Percentiles rank a stretch among this genome's conserved stretches.
phyloP scores from a whole-genome alignment of 2,329 filamentous ascomycete genomes.

The Nemania diffusa region DNA sequence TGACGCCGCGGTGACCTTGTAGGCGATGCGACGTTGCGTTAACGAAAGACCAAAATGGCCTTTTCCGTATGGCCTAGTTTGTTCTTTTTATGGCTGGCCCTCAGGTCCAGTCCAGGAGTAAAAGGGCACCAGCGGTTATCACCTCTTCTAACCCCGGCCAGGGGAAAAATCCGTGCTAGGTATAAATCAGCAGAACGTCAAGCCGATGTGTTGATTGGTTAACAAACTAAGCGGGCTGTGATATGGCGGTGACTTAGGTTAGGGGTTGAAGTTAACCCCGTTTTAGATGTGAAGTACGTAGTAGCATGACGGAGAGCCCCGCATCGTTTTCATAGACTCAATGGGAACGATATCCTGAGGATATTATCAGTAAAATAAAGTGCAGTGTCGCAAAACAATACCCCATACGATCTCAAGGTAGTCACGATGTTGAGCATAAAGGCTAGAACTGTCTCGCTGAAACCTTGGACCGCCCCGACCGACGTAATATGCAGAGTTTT shows the following conservation, averaged over 20 bases:
- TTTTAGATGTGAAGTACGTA: background rate
- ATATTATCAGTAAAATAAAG: background rate
- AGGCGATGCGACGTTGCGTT: background rate
- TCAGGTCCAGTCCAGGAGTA: background rate
- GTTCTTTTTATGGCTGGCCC: background rate
- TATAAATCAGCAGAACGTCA: slow-evolving; percentile 12
- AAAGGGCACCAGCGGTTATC: background rate
- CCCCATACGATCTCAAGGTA: background rate
- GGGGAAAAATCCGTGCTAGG: background rate
- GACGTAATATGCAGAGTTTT: background rate
- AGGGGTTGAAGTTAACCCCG: background rate
- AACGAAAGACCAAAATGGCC: background rate
- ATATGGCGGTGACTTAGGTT: slow-evolving; percentile 11
- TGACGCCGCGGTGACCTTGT: background rate
- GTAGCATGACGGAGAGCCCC: background rate
- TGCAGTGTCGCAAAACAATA: background rate
- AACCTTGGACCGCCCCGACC: background rate
- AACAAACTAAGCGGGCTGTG: background rate
- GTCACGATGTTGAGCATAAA: background rate
- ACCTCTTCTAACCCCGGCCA: background rate
- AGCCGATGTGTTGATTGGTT: slow-evolving; percentile 10
- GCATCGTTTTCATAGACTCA: background rate
- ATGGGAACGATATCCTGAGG: background rate
- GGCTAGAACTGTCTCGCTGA: background rate
- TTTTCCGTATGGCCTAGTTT: background rate